Evolutionary conservation across 2,329 filamentous ascomycete genomes (phyloP).

Genomic region (Nigrospora osmanthi): DNA sequence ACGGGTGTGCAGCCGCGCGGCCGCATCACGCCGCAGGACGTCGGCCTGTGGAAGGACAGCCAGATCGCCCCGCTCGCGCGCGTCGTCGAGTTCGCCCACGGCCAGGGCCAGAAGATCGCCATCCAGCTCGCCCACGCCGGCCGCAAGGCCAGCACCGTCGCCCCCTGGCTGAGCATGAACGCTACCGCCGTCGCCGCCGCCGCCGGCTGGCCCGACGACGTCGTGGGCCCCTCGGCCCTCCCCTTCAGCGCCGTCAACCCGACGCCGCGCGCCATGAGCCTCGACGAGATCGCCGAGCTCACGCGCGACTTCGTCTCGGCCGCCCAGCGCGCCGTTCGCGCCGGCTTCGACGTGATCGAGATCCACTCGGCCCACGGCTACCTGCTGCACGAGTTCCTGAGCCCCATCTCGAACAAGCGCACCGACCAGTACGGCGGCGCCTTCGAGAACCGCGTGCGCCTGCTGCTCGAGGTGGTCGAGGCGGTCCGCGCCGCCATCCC

Average conservation of each 20-base stretch:
- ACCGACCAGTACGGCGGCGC: constrained; percentile 61
- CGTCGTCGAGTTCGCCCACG: constrained; percentile 50
- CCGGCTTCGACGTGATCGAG: constrained; percentile 57
- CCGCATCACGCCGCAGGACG: constrained; percentile 74
- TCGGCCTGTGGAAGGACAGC: constrained; percentile 75
- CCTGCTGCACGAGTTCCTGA: constrained; percentile 62
- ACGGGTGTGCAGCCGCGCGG: constrained; percentile 69
- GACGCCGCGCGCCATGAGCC: constrained; percentile 50
- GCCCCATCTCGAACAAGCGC: constrained; percentile 61
- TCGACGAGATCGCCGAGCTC: constrained; percentile 24
- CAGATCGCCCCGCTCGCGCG: constrained; percentile 67
- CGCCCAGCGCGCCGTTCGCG: constrained; percentile 26
- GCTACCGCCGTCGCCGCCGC: constrained; percentile 17
- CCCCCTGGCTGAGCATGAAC: constrained; percentile 22
- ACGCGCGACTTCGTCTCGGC: constrained; percentile 25
- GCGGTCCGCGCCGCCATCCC: constrained; percentile 54
- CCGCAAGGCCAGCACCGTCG: constrained; percentile 26
- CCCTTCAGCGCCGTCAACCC: constrained; percentile 47
- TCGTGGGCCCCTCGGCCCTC: constrained; percentile 44
- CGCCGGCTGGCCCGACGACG: constrained; percentile 37
- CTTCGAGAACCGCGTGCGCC: constrained; percentile 63
- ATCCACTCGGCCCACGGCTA: constrained; percentile 78
- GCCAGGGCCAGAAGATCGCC: constrained; percentile 54
- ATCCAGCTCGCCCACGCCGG: constrained; percentile 66
- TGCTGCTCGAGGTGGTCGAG: constrained; percentile 61